Evolutionary conservation across 192 early-diverging fungal genomes (phyloP), one percentile per base, ranked within the genome.

Genomic region (Polychytrium aggregatum): DNA sequence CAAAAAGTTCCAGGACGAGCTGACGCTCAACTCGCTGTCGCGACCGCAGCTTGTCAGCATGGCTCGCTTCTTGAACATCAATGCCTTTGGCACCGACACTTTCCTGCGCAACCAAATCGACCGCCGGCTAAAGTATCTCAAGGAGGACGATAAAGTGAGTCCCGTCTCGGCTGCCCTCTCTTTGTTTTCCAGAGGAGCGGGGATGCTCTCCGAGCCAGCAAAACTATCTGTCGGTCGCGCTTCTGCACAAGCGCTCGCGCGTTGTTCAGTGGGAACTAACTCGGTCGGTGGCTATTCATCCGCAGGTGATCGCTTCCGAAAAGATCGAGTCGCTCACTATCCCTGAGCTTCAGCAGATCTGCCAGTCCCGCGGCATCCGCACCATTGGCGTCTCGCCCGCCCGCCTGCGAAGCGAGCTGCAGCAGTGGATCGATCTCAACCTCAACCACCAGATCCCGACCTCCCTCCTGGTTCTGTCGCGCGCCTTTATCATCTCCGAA

Each of bases 41-140:
- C 78, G 92, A 31, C 91, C 90, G 30, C 94, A 97, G 67, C 78
- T 97, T 18, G 88, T 92, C 29, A 84, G 82, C 63, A 92, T 97
- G 82, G 86, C 85, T 57, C 81, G 86, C 46, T 97, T 88, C 72
- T 90, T 97, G 90, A 82, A 82, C 50, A 74, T 93, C 48, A 91
- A 90, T 44, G 84, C 87, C n/a, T 97, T 95, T 63, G 94, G 94
- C 31, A 92, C 90, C n/a, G 94, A 97, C 68, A 83, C 87, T 43
- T 92, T 88, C 59, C 77, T 97, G 48, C 82, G 88, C 48, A 85
- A 88, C 68, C 88, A 88, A 64, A 89, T 97, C 56, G 82, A 89
- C 20, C 82, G 84, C 50, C 76, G 83, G 48, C 86, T 95, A 78
- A 69, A 71, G 33, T 79, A 85, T 42, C 83, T 97, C 50, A 80